phyloP scores from a whole-genome alignment of 768 basidiomycete genomes.

The Pulveroboletus sp. region DNA sequence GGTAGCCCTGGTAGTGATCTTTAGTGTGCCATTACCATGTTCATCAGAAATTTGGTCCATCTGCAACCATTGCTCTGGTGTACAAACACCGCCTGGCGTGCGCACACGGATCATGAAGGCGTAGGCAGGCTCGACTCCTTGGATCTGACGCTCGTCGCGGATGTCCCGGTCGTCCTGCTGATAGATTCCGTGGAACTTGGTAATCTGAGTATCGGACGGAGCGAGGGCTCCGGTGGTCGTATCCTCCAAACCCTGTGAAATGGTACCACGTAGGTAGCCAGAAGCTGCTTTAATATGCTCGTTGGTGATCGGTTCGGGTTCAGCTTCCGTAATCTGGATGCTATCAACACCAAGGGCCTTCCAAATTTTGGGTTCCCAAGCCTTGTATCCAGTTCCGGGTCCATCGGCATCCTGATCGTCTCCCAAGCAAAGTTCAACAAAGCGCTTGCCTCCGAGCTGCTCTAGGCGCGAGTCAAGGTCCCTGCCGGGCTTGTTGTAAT shows the following conservation, averaged over 20 bases:
- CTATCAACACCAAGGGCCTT: slow-evolving; percentile 89
- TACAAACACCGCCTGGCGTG: slow-evolving; percentile 94
- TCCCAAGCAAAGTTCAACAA: slow-evolving; percentile 76
- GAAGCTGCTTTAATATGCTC: slow-evolving; percentile 99
- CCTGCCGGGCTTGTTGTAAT: slow-evolving; percentile 95
- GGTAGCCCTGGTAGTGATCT: slow-evolving; percentile 95
- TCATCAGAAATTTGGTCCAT: slow-evolving; percentile 97
- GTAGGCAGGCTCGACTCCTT: slow-evolving; percentile 93
- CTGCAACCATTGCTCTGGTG: slow-evolving; percentile 85
- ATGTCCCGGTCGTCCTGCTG: slow-evolving; percentile 99
- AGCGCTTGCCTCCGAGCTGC: slow-evolving; percentile 72
- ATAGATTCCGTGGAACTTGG: slow-evolving; percentile 97
- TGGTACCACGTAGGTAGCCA: slow-evolving; percentile 90
- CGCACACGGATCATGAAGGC: slow-evolving; percentile 98
- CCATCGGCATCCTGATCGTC: slow-evolving; percentile 99
- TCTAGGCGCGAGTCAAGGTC: slow-evolving; percentile 81
- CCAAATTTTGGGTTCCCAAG: slow-evolving; percentile 94
- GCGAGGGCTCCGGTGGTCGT: slow-evolving; percentile 86
- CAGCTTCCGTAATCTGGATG: slow-evolving; percentile 83
- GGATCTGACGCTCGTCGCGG: slow-evolving; percentile 88
- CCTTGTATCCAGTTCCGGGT: slow-evolving; percentile 90
- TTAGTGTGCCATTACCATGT: slow-evolving; percentile 90
- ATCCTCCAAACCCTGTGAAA: slow-evolving; percentile 86
- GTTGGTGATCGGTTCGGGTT: slow-evolving; percentile 96
- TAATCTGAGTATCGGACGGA: slow-evolving; percentile 86